Percentiles rank a stretch among this genome's conserved stretches.
Conservation (phyloP, 257 asterid genomes). For the Plantago major region DNA sequence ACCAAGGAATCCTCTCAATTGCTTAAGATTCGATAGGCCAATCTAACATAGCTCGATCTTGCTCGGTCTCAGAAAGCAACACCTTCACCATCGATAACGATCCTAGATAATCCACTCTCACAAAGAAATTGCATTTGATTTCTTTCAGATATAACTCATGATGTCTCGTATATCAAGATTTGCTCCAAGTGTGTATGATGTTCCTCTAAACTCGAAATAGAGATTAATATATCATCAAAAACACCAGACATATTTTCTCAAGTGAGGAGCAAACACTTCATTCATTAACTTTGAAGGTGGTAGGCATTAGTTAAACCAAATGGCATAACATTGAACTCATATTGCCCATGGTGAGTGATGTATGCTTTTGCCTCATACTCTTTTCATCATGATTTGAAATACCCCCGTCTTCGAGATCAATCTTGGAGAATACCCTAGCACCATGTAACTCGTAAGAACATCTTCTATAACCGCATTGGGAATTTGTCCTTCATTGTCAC, state of each 20-base stretch:
- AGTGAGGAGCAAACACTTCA: not conserved
- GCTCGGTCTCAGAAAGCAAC: not conserved
- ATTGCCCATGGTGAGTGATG: not conserved
- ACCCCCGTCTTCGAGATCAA: not conserved
- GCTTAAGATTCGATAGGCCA: not conserved
- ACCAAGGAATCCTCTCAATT: not conserved
- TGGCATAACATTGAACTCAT: not conserved
- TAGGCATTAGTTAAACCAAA: not conserved
- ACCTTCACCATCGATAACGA: not conserved
- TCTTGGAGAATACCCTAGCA: not conserved
- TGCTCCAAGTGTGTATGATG: not conserved
- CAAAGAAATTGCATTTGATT: not conserved
- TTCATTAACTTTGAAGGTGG: not conserved
- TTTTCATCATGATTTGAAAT: not conserved
- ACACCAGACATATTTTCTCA: not conserved
- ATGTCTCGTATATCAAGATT: not conserved
- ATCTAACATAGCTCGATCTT: not conserved
- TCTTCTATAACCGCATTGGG: not conserved
- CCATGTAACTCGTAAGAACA: not conserved
- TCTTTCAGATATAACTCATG: not conserved
- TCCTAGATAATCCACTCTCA: not conserved
- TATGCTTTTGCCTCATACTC: not conserved
- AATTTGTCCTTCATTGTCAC: no score
- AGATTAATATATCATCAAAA: constrained; percentile 4
- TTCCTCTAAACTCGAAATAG: not conserved